Evolutionary conservation across 768 basidiomycete species (phyloP), one percentile per base, ranked within the genome.

Genomic region (Albatrellus ellisii): DNA sequence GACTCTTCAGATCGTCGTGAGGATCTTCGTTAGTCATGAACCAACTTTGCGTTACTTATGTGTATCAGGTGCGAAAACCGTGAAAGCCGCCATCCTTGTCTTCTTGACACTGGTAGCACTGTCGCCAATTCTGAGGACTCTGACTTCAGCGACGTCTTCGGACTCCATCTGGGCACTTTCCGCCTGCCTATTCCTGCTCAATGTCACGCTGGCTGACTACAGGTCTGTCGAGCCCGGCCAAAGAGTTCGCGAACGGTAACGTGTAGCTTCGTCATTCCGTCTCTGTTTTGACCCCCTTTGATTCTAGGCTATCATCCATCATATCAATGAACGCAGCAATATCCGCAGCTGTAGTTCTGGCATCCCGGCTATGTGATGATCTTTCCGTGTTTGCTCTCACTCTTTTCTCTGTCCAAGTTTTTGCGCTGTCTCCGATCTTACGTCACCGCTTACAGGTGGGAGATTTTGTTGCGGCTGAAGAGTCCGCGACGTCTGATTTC

Each of bases 81-180:
- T 82, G 47, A 89, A 86, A 55, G 86, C 87, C 3, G 81, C 83
- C 6, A 68, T 97, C 33, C 68, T 97, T 45, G 83, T 92, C 50
- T 86, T 94, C 54, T 71, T 95, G 18, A 75, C 86, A 6, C 70
- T 99, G 46, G 77, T 95, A 66, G 80, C 90, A 12, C 68, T 97
- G 42, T 81, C 91, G 3, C 95, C 95, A 11, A 84, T 97, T 8
- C 66, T 98, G 43, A 75, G 81, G 54, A 97, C 94, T 4, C 64
- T 99, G 54, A 94, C 90, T 22, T 84, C 87, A 28, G 88, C 92
- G 20, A 97, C 92, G 4, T 95, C 94, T 28, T 86, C 86, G 10
- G 95, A 99, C 59, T 90, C 90, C 22, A 92, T 98, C 49, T 97
- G 90, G 90, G 91, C 94, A 5, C 62, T 97, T 39, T 76, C 89